A percentile compares a stretch with the other conserved stretches of the same genome.
phyloP scores from a whole-genome alignment of 2,329 filamentous ascomycete species.

The Lizonia empirigonia region DNA sequence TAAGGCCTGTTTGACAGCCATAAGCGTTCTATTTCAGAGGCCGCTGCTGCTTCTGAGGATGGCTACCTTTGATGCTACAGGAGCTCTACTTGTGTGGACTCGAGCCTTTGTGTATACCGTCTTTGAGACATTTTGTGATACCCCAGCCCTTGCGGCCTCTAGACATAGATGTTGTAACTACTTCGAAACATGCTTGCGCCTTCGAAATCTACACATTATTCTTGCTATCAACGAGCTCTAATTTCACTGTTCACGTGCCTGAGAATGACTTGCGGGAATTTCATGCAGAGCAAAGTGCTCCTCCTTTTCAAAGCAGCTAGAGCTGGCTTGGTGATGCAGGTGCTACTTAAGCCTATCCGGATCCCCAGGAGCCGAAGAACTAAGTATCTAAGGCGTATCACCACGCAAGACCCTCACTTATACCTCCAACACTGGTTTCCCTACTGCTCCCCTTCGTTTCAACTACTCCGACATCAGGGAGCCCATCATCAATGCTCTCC shows the following conservation, averaged over 20 bases:
- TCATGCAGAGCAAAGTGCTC: too few species aligned
- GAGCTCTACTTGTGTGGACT: background rate
- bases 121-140: background rate
- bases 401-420: background rate
- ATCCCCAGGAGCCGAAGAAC: too few species aligned
- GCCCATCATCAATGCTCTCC: slow-evolving; percentile 11
- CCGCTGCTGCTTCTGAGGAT: background rate
- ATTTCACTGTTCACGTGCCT: too few species aligned
- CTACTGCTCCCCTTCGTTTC: background rate
- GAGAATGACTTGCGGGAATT: too few species aligned
- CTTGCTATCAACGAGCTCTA: background rate
- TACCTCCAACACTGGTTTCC: background rate
- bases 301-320: background rate
- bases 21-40: too few species aligned
- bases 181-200: too few species aligned
- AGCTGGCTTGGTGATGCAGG: too few species aligned
- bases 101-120: background rate
- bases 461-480: background rate
- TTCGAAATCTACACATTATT: background rate
- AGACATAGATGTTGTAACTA: background rate
- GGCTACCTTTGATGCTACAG: background rate
- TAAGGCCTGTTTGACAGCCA: too few species aligned
- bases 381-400: background rate
- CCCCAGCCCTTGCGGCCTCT: background rate
- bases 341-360: too few species aligned